Evolutionary conservation across 1,284 basidiomycete genomes (phyloP).

Genomic region (Afroboletus lepidellus): DNA sequence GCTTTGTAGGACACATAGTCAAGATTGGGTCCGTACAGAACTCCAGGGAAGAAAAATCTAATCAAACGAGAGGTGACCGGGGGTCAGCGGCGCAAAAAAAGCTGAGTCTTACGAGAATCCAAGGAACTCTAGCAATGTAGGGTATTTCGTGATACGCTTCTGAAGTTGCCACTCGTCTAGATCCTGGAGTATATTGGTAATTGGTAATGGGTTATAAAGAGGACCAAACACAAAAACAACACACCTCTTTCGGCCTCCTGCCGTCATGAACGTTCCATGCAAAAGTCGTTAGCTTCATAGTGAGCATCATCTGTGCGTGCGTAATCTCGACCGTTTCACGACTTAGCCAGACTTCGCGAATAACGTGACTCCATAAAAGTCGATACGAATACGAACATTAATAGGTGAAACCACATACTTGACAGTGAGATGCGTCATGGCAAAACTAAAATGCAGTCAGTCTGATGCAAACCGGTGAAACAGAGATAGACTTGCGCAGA

Average conservation of each 20-base stretch:
- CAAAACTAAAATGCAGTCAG: slow-evolving; percentile 45
- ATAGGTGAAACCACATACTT: slow-evolving; percentile 54
- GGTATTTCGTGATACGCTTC: slow-evolving; percentile 74
- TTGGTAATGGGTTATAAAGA: not conserved
- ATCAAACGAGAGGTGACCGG: not conserved
- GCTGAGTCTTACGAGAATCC: slow-evolving; percentile 75
- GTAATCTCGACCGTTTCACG: slow-evolving; percentile 84
- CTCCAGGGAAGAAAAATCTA: slow-evolving; percentile 94
- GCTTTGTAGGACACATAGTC: slow-evolving; percentile 84
- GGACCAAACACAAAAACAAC: not conserved
- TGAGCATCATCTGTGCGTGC: slow-evolving; percentile 89
- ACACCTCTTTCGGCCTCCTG: slow-evolving; percentile 60
- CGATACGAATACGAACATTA: not conserved
- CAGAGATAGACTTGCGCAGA: slow-evolving; percentile 61
- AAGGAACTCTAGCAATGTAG: slow-evolving; percentile 85
- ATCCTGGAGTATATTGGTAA: slow-evolving; percentile 46
- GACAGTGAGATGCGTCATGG: slow-evolving; percentile 82
- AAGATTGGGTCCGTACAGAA: slow-evolving; percentile 90
- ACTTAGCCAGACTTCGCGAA: slow-evolving; percentile 58
- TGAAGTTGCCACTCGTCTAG: slow-evolving; percentile 84
- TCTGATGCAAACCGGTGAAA: not conserved
- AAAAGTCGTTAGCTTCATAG: slow-evolving; percentile 94
- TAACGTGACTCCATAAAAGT: slow-evolving; percentile 53
- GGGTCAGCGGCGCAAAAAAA: not conserved
- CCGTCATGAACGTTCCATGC: slow-evolving; percentile 98